phyloP scores from a whole-genome alignment of 805 yeast species.

The Metschnikowia peoriensis region DNA sequence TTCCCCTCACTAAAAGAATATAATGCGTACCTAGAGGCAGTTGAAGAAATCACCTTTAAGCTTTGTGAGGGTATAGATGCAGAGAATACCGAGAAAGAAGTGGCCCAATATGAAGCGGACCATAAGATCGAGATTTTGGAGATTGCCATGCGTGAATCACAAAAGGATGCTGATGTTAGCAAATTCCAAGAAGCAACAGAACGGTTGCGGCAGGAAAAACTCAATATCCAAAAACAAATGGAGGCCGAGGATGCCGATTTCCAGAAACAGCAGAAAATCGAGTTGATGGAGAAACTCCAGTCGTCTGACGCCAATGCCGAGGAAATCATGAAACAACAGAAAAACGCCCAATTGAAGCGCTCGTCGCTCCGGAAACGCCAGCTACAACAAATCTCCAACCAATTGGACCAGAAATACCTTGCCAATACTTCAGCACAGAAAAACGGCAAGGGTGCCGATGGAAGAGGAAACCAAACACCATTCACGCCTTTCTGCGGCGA shows the following conservation, averaged over 20 bases:
- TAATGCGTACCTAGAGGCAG: conserved; percentile 77
- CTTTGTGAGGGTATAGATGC: conserved; percentile 67
- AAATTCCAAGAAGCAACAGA: conserved; percentile 57
- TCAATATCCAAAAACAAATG: conserved; percentile 63
- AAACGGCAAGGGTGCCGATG: conserved; percentile 21
- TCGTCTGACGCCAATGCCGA: conserved; percentile 34
- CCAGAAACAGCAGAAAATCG: conserved; percentile 41
- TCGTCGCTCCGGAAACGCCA: conserved; percentile 63
- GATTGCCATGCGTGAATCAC: conserved; percentile 68
- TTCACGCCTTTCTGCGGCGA: conserved; percentile 96
- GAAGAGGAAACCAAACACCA: conserved; percentile 44
- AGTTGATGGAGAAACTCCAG: conserved; percentile 39
- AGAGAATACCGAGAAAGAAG: conserved; percentile 63
- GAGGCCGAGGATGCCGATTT: conserved; percentile 41
- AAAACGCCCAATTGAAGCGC: conserved; percentile 49
- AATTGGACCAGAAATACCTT: conserved; percentile 42
- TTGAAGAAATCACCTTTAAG: conserved; percentile 79
- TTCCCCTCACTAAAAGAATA: conserved; percentile 59
- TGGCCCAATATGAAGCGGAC: conserved; percentile 65
- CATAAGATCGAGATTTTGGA: conserved; percentile 75
- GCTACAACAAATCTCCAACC: conserved; percentile 58
- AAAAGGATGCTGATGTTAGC: conserved; percentile 60
- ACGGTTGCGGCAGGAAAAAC: conserved; percentile 60
- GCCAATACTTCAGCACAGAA: conserved; percentile 27
- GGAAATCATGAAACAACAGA: conserved; percentile 40